These are phyloP conservation scores for Luvunga scandens DNA, from an alignment of 345 rosid genomes.

Conservation along the genomic window DNA sequence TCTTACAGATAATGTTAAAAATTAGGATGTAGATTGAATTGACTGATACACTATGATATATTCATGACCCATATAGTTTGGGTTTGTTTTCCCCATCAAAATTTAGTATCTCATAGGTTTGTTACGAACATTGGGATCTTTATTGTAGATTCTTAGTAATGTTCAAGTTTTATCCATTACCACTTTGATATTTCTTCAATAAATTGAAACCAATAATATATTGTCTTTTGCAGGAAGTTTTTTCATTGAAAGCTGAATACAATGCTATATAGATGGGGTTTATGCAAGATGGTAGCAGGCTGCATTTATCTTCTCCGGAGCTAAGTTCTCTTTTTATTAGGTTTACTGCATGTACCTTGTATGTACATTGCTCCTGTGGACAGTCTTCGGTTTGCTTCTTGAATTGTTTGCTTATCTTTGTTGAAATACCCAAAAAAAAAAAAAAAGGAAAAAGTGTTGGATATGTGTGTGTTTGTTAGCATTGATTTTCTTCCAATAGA, in stretches of 20 bases:
- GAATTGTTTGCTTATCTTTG: not conserved
- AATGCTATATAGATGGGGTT: not conserved
- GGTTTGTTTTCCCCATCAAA: not conserved
- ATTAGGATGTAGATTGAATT: not conserved
- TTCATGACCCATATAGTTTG: not conserved
- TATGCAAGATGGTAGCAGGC: not conserved
- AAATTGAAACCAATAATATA: not conserved
- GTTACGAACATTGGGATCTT: not conserved
- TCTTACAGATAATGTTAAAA: not conserved
- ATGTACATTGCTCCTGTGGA: not conserved
- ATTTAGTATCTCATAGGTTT: not conserved
- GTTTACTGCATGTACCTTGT: not conserved
- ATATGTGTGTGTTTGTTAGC: not conserved
- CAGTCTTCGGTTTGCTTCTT: conserved; percentile 2
- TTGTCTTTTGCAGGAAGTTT: conserved; percentile 19
- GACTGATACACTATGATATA: not conserved
- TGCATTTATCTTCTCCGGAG: not conserved
- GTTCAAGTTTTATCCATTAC: not conserved
- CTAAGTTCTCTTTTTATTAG: not conserved
- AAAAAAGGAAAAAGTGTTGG: not conserved
- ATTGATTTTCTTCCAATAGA: not conserved
- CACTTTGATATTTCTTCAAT: conserved; percentile 3
- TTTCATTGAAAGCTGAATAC: not conserved
- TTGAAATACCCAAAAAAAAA: not conserved
- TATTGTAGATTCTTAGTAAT: not conserved